Base-by-base conservation (phyloP, 2,329 filamentous ascomycete species). In the Fusarium sacchari region DNA sequence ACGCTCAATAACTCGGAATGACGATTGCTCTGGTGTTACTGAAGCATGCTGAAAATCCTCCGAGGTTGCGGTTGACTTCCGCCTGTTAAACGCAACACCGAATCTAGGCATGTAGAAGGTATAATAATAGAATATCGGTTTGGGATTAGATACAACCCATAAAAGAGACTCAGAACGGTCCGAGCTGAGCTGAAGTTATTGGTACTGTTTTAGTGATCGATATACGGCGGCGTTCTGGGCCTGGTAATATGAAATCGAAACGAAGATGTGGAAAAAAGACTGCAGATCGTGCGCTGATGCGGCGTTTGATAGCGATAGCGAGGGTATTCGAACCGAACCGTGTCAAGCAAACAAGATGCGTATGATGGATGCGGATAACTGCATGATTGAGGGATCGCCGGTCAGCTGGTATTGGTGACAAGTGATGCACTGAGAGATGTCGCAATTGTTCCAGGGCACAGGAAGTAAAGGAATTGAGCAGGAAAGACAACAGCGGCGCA, bases 31-130 rank as follows among this genome's bases (percentile, higher is more conserved):
- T 56, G 81, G 77, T 71, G 84, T 81, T 81, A 84, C 77, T 76
- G 84, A 79, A 42, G 79, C 86, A 87, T 89, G 85, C 69, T 88
- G 86, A 70, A 87, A 81, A 72, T 86, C 87, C 73, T 88, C 86
- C 69, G 86, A 85, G 83, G 85, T 85, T 64, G 85, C 87, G 84
- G 86, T 86, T 71, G 88, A 89, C 84, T 87, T 90, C 85, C 89
- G 88, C 87, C 87, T 85, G 78, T 83, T 85, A 72, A 90, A 90
- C 71, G 86, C 83, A 79, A 87, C 87, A 71, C 88, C 87, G 81
- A 91, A 90, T 83, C 87, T 89, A 88, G 87, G 87, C 89, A 91
- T 91, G 81, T 86, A 86, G 76, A 78, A 78, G 67, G 67, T 69
- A 65, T 72, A 66, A 73, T 39, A 66, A 39, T 60, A 43, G 64